Evolutionary conservation across 768 basidiomycete species (phyloP), one percentile per base, ranked within the genome.

Genomic region (Xerocomus brunneocitrinus): DNA sequence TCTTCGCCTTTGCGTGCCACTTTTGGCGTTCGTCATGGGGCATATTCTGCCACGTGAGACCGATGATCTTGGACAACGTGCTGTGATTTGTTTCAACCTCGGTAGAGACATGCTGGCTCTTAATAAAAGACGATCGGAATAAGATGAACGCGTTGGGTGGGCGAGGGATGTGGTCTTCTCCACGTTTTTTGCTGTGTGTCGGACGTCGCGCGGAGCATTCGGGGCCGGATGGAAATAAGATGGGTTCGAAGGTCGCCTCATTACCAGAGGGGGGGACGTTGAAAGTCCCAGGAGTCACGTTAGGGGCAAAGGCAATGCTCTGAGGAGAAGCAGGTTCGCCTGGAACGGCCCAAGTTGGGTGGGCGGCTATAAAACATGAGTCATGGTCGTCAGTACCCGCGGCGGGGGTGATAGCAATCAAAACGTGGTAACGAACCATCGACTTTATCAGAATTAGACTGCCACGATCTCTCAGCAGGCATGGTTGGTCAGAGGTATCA

Each of bases 131-230:
- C 0, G 87, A 87, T 56, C 89, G 84, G 76, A 91, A 91, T 62
- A 91, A 79, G 64, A 91, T 91, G 73, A 91, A 91, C 25, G 89
- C 89, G 62, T 91, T 91, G 2, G 89, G 87, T 2, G 89, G 89
- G 40, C 89, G 86, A 16, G 89, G 89, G 57, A 91, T 87, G 66
- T 90, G 86, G 58, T 85, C 80, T 27, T 82, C 80, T 13, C 81
- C 79, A 65, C 85, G 86, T 71, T 87, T 85, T 75, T 82, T 86
- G 44, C 78, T 73, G 61, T 88, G 87, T 0, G 78, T 76, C 6
- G 74, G 67, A 38, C 76, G 77, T 35, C 77, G 76, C 34, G 76
- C 59, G 22, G 67, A 56, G 39, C 35, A 47, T 8, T 66, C 69
- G 34, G 71, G 55, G n/a, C 69, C 53, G 41, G 79, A 76, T 19